Evolutionary conservation across 805 yeast species (phyloP).

Genomic region (Ogataea trehalophila): DNA sequence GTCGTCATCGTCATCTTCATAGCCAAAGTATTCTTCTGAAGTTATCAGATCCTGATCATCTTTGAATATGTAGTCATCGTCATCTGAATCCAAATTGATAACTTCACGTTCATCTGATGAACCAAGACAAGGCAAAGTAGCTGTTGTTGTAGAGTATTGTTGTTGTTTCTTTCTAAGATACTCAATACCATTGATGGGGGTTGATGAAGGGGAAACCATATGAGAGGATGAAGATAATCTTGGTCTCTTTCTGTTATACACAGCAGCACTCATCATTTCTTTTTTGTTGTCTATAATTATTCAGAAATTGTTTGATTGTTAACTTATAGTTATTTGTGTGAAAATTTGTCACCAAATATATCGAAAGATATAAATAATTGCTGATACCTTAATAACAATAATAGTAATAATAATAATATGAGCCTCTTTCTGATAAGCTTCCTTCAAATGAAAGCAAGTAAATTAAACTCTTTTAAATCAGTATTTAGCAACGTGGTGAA

Average conservation of each 20-base stretch:
- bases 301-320: too few species aligned
- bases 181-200: conserved; percentile 5
- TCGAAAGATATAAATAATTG: too few species aligned
- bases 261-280: conserved; percentile 24
- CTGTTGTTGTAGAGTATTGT: conserved; percentile 10
- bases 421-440: too few species aligned
- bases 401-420: too few species aligned
- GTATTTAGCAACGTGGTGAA: too few species aligned
- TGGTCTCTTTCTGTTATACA: conserved; percentile 34
- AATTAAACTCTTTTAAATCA: too few species aligned
- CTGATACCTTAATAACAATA: too few species aligned
- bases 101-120: conserved; percentile 21
- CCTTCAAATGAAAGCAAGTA: too few species aligned
- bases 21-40: conserved; percentile 5
- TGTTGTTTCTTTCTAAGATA: conserved; percentile 25
- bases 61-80: conserved; percentile 31
- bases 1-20: conserved; percentile 8
- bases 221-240: conserved; percentile 24
- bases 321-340: too few species aligned
- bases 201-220: conserved; percentile 5
- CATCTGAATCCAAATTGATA: conserved; percentile 38
- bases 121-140: background rate
- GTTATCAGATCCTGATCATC: conserved; percentile 6
- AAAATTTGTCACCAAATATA: too few species aligned
- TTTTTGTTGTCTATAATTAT: too few species aligned